A percentile compares a stretch with the other conserved stretches of the same genome.
phyloP scores from a whole-genome alignment of 805 yeast species.

The Maudiozyma saulgeensis region DNA sequence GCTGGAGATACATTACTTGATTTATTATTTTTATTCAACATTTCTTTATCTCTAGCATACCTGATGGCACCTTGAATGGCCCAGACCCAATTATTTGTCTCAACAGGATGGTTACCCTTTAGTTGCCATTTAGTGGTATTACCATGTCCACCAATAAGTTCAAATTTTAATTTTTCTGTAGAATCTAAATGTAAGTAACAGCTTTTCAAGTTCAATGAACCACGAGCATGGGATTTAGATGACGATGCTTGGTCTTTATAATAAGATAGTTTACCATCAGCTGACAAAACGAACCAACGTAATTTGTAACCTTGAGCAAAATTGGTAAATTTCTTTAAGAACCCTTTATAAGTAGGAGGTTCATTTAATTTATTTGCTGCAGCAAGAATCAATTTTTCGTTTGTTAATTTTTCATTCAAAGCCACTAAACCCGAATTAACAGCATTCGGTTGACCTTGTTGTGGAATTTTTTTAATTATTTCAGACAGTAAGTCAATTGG shows the following conservation, averaged over 20 bases:
- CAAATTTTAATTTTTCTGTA: conserved; percentile 85
- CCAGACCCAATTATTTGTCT: conserved; percentile 98
- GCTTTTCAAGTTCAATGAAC: conserved; percentile 72
- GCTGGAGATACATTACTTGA: conserved; percentile 12
- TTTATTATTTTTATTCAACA: conserved; percentile 14
- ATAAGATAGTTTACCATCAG: conserved; percentile 74
- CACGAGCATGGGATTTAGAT: conserved; percentile 67
- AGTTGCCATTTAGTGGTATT: conserved; percentile 75
- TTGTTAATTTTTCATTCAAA: conserved; percentile 61
- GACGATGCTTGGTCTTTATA: conserved; percentile 80
- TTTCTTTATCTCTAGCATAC: conserved; percentile 59
- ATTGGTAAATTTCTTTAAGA: conserved; percentile 92
- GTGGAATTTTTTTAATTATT: not conserved
- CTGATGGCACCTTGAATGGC: conserved; percentile 87
- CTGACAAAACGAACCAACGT: conserved; percentile 83
- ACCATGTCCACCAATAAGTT: conserved; percentile 60
- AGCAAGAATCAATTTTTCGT: conserved; percentile 60
- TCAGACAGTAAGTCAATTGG: conserved; percentile 63
- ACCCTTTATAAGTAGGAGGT: conserved; percentile 83
- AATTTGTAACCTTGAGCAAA: conserved; percentile 91
- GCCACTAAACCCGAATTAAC: conserved; percentile 37
- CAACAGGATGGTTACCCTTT: conserved; percentile 89
- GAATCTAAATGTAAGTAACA: conserved; percentile 82
- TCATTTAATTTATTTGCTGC: conserved; percentile 31
- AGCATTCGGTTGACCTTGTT: conserved; percentile 7